Base-by-base conservation (phyloP, 306 rosid species). In the Cucurbita ficifolia region DNA sequence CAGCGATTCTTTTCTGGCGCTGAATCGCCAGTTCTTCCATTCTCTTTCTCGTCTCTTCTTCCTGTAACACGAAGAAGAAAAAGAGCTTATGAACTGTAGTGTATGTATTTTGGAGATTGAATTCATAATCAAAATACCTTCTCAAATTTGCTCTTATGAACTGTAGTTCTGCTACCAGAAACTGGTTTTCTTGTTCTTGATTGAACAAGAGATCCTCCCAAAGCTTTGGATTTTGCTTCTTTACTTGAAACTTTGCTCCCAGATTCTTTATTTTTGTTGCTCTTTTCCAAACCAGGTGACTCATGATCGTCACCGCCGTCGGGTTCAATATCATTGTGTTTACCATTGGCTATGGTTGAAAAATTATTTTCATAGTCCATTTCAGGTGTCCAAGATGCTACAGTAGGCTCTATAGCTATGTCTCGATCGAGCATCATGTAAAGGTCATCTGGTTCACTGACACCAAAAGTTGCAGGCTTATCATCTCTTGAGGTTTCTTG, bases 1-100 rank as follows among this genome's bases (percentile, higher is more conserved):
- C 97, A n/a, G 96, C 91, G 79, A 95, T 95, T 84, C 99, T 86
- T 84, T 85, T 89, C 86, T 95, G 99, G 58, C 99, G 88, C 75
- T 87, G 82, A 74, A 78, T 75, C 70, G 43, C 69, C 45, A 86
- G 58, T 79, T 86, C 97, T 82, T 95, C 97, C 84, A 52, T 72
- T 83, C 81, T 89, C 84, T 78, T 89, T 82, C 88, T 95, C 74
- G 40, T 87, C 79, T 89, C 97, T 82, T 95, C 97, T 76, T 95
- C 99, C 99, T 95, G 75, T 36, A 55, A 40, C 3, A 29, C 33
- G 33, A 29, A 29, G 33, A 29, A 29, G 33, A 29, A 29, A 29
- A 29, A 2, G 33, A 29, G 33, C 33, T 29, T 29, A 29, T 29
- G 33, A 29, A 29, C 33, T 29, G 33, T 29, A 29, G 33, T 29